Conservation (phyloP, 2,329 filamentous ascomycete species). For the Scleromitrula shiraiana region DNA sequence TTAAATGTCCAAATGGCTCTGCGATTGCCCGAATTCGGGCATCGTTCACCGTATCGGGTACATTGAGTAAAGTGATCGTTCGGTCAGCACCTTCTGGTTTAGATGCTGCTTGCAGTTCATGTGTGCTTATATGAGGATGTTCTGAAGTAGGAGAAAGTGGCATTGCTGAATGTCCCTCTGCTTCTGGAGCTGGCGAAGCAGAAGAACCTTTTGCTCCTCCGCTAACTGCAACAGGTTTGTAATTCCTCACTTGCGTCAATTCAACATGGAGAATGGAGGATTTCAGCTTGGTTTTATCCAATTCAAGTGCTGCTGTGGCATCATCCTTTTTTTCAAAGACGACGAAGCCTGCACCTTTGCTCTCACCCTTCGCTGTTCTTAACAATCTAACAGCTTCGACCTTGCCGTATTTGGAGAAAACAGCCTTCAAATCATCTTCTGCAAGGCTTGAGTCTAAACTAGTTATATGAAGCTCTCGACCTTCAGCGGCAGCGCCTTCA, state of each 20-base stretch:
- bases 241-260: constrained; percentile 47
- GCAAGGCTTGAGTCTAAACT: constrained; percentile 55
- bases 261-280: constrained; percentile 61
- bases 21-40: constrained; percentile 68
- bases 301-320: constrained; percentile 56
- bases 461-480: constrained; percentile 73
- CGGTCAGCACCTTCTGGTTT: constrained; percentile 50
- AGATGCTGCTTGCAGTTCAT: constrained; percentile 31
- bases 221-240: constrained; percentile 46
- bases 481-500: constrained; percentile 74
- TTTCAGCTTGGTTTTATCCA: constrained; percentile 65
- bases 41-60: constrained; percentile 90
- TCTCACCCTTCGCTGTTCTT: constrained; percentile 56
- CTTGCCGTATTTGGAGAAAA: constrained; percentile 69
- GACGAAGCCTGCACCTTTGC: constrained; percentile 73
- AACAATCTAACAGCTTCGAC: constrained; percentile 68
- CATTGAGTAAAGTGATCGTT: constrained; percentile 72
- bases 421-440: constrained; percentile 60
- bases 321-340: constrained; percentile 66
- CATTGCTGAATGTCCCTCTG: constrained; percentile 29
- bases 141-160: constrained; percentile 17
- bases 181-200: constrained; percentile 28
- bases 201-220: constrained; percentile 26
- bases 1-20: constrained; percentile 60
- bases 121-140: constrained; percentile 17